Base-by-base conservation (phyloP, 1,139 yeast genomes). In the Yamadazyma buinensis region DNA sequence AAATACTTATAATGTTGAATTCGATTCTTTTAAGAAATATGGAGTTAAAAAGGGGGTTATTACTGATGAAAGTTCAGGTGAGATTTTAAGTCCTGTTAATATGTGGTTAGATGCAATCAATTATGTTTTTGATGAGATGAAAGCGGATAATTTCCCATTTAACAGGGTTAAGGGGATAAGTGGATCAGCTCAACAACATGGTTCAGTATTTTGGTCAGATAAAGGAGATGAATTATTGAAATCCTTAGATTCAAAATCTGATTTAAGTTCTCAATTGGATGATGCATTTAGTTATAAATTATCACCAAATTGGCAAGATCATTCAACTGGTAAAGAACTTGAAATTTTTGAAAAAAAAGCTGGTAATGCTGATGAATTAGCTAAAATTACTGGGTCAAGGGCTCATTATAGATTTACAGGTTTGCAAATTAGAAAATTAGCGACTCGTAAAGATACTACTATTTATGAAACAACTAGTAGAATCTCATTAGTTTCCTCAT, bases 261-360 rank as follows among this genome's bases (percentile, higher is more conserved):
- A 59, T 1, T 60, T 80, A 33, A 49, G 61, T n/a, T 64, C 58
- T n/a, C 83, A 75, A 43, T 54, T 81, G 28, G 40, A 45, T 5
- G 46, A 44, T 1, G 80, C 82, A 1, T 78, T 87, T 43, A 66
- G 94, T 1, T 72, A 80, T 50, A 68, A 72, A 6, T 67, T 68
- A 37, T 82, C 95, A 8, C 95, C 96, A 10, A 88, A 88, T 51
- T 88, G 97, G 97, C 97, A 88, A 56, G 97, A 88, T 54, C 95
- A 86, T 51, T 83, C 94, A 18, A 88, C 97, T 0, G 82, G 77
- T 7, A 58, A 66, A 18, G 95, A 88, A 54, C 69, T 87, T 37
- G 52, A 64, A 21, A 70, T 59, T 23, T 81, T 87, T 47, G 95
- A 86, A 51, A 57, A 56, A 1, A 66, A 67, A 2, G 75, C 73